Conservation (phyloP, 2,329 filamentous ascomycete species). For the Clonostachys sp. region DNA sequence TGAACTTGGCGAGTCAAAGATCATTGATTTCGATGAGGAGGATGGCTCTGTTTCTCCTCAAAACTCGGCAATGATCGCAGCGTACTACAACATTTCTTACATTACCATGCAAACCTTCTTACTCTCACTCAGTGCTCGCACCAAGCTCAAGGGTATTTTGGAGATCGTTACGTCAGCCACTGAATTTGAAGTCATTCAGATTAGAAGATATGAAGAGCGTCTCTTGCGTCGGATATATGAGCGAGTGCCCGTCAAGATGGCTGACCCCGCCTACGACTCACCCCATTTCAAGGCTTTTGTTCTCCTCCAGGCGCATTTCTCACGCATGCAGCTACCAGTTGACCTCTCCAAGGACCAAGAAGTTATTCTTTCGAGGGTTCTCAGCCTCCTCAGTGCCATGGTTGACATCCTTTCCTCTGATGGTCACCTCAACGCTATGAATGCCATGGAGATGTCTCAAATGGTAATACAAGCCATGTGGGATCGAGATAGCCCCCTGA, state of each 20-base stretch:
- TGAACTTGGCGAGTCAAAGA: constrained; percentile 87
- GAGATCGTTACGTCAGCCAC: constrained; percentile 97
- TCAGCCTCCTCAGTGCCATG: constrained; percentile 84
- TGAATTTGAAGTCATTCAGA: constrained; percentile 93
- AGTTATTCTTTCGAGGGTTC: constrained; percentile 74
- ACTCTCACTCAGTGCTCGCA: constrained; percentile 79
- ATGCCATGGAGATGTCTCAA: constrained; percentile 97
- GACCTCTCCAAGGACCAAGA: constrained; percentile 97
- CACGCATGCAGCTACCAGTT: constrained; percentile 91
- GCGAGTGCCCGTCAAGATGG: constrained; percentile 91
- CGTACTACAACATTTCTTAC: constrained; percentile 99
- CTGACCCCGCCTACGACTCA: constrained; percentile 80
- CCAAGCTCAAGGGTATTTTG: constrained; percentile 93
- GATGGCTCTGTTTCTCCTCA: constrained; percentile 85
- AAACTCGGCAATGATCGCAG: constrained; percentile 96
- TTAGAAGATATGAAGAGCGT: constrained; percentile 85
- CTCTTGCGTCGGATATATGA: constrained; percentile 91
- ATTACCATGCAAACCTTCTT: constrained; percentile 99
- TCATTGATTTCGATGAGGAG: constrained; percentile 92
- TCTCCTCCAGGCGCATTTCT: constrained; percentile 96
- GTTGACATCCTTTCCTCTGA: constrained; percentile 96
- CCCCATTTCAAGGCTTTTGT: constrained; percentile 98
- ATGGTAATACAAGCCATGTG: constrained; percentile 99
- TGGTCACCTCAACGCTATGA: constrained; percentile 94
- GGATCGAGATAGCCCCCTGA: constrained; percentile 94